Base-by-base conservation (phyloP, 129 eudicot genomes). In the Flaveria bidentis region DNA sequence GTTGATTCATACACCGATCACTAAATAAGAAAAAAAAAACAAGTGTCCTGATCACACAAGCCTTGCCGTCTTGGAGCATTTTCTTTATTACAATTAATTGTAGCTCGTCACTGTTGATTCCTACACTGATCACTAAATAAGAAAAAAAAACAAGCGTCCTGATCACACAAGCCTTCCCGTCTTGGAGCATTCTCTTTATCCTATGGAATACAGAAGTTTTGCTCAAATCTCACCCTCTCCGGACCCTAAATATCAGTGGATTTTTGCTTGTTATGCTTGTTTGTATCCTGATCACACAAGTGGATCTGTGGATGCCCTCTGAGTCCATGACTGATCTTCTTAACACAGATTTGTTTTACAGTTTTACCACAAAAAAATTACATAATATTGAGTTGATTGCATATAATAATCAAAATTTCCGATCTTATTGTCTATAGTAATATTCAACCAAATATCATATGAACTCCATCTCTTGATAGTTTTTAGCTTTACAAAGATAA, bases 391-490 rank as follows among this genome's bases (percentile, higher is more conserved):
- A 74, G 49, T 46, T 74, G n/a, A 22, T 46, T 46, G 65, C 56
- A 45, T 44, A 8, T 60, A 42, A 36, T 61, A 16, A 74, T 17
- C 1, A 51, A 58, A 17, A 1, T 42, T 33, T 46, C 17, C 15
- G 42, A 20, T 25, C 41, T 23, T 57, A 22, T 39, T 3, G 17
- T 25, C 67, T 26, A 25, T 5, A 26, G 16, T 16, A n/a, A 52
- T 52, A 4, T 16, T 44, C 17, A 23, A 60, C 26, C 70, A 22
- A 46, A 57, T 42, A 41, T 1, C 14, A 74, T 30, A 73, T 20
- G 50, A 22, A 74, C 18, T 42, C 14, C 55, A 44, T 74, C 57
- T 46, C 58, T 14, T 74, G 25, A 45, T 46, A 74, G 78, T 26
- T 28, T n/a, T 74, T 4, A 60, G 9, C 69, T 58, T 44, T 10